A percentile compares a stretch with the other conserved stretches of the same genome.
Conservation (phyloP, 2,329 filamentous ascomycete genomes). For the Beauveria australis region DNA sequence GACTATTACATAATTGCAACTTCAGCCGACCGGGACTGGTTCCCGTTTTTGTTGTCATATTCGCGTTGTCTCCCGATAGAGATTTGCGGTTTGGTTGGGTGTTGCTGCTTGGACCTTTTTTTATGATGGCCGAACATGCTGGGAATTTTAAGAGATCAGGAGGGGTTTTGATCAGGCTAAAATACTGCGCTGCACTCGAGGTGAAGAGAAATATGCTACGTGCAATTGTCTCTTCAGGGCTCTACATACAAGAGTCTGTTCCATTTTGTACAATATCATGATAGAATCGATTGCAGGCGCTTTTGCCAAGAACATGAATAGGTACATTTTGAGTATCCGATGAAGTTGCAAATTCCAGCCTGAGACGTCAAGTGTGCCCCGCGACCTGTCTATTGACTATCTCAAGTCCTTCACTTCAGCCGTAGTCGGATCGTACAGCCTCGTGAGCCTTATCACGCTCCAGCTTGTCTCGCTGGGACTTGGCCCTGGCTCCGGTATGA, state of each 20-base stretch:
- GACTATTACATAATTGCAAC: constrained; percentile 6
- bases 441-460: neutral
- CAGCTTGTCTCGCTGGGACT: neutral
- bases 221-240: neutral
- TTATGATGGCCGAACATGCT: neutral
- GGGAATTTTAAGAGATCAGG: neutral
- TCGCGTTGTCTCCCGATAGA: neutral
- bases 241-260: neutral
- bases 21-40: neutral
- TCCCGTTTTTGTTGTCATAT: neutral
- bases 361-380: neutral
- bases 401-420: neutral
- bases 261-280: constrained; percentile 7
- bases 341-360: neutral
- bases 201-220: neutral
- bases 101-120: neutral
- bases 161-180: neutral
- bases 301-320: neutral
- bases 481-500: neutral
- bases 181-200: neutral
- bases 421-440: neutral
- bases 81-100: neutral
- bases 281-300: constrained; percentile 7
- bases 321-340: neutral
- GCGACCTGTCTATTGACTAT: neutral